phyloP scores from a whole-genome alignment of 1,139 yeast genomes.

The Hyphopichia fennica region DNA sequence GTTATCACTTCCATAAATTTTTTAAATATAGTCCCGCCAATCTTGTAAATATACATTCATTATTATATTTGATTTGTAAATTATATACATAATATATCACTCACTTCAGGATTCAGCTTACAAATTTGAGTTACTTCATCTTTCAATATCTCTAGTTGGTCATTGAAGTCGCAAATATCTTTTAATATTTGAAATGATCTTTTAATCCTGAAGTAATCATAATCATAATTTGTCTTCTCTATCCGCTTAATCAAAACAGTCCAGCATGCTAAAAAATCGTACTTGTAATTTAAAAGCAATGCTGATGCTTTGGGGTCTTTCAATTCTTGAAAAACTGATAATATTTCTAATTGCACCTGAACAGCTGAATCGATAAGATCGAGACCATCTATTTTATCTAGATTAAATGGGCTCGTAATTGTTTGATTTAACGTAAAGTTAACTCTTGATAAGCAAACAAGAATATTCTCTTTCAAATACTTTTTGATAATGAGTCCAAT shows the following conservation, averaged over 20 bases:
- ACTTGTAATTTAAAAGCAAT: slow-evolving; percentile 28
- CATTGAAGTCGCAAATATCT: background rate
- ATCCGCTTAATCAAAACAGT: slow-evolving; percentile 11
- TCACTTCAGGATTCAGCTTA: background rate
- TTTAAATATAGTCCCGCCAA: too few relatives aligned
- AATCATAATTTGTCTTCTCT: slow-evolving; percentile 1
- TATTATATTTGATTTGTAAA: background rate
- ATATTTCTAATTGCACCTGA: slow-evolving; percentile 16
- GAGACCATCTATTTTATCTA: slow-evolving; percentile 18
- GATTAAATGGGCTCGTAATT: slow-evolving; percentile 25
- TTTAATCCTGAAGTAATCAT: background rate
- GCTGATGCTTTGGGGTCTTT: slow-evolving; percentile 16
- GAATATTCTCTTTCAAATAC: slow-evolving; percentile 15
- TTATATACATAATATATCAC: background rate
- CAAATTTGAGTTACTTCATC: background rate
- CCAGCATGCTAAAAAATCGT: slow-evolving; percentile 38
- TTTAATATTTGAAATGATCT: background rate
- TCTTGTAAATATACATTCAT: slow-evolving; percentile 1
- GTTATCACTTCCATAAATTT: background rate
- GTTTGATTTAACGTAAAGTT: slow-evolving; percentile 30
- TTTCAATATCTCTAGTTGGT: background rate
- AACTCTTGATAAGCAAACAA: slow-evolving; percentile 30
- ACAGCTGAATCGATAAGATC: slow-evolving; percentile 14
- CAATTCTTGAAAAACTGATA: slow-evolving; percentile 9
- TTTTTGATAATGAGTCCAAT: slow-evolving; percentile 10